These are phyloP conservation scores for Schwanniomyces polymorphus DNA, from an alignment of 805 yeast species.

Conservation along the genomic window DNA sequence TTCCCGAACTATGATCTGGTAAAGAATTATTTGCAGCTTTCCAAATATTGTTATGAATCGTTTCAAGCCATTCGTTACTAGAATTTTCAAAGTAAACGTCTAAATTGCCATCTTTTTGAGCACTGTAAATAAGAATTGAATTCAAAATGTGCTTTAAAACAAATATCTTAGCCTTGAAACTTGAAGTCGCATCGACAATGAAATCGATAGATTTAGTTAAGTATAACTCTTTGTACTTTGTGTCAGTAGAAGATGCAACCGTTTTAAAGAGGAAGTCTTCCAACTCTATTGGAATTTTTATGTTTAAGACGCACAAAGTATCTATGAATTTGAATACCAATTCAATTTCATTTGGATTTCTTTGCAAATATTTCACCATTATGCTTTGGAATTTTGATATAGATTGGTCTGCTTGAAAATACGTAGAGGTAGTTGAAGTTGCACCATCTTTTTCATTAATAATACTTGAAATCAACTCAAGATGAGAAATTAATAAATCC, in stretches of 20 bases:
- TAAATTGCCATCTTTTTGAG: conserved; percentile 47
- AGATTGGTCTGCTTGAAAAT: conserved; percentile 72
- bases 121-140: conserved; percentile 64
- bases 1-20: conserved; percentile 59
- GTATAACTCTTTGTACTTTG: conserved; percentile 46
- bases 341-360: conserved; percentile 22
- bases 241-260: conserved; percentile 53
- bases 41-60: conserved; percentile 73
- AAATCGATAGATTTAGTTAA: conserved; percentile 53
- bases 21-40: conserved; percentile 54
- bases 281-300: conserved; percentile 46
- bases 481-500: conserved; percentile 43
- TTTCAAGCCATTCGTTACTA: conserved; percentile 57
- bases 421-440: conserved; percentile 56
- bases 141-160: conserved; percentile 58
- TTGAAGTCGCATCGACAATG: conserved; percentile 43
- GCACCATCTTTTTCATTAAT: conserved; percentile 38
- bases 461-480: conserved; percentile 45
- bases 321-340: conserved; percentile 31
- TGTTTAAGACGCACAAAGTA: conserved; percentile 43
- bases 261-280: conserved; percentile 58
- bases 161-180: conserved; percentile 57
- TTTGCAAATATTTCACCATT: conserved; percentile 26
- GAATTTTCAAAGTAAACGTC: conserved; percentile 41
- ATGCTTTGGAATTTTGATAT: conserved; percentile 56